These are phyloP conservation scores for Castanea crenata DNA, from an alignment of 306 rosid genomes.

Conservation along the genomic window DNA sequence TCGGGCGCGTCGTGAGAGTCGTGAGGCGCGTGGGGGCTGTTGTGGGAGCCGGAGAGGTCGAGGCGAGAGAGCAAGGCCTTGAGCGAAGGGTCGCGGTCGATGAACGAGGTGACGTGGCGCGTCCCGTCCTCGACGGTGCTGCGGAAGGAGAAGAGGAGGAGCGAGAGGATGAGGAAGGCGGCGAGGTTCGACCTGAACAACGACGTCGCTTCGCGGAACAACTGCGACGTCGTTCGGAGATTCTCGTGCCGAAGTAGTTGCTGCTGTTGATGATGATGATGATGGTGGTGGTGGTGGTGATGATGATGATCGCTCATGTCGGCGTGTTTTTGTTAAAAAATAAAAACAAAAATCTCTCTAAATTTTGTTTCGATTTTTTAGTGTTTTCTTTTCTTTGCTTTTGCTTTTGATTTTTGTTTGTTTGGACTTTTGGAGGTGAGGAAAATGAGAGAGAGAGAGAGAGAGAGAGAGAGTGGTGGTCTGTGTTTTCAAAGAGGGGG, in stretches of 20 bases:
- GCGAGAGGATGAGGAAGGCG: slow-evolving; percentile 75
- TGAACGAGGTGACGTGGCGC: slow-evolving; percentile 63
- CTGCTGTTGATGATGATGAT: too few relatives aligned
- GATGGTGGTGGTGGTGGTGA: too few relatives aligned
- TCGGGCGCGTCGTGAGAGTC: not conserved
- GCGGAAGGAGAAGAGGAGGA: slow-evolving; percentile 76
- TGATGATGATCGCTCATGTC: slow-evolving; percentile 36
- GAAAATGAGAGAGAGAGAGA: not conserved
- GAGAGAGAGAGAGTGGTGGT: slow-evolving; percentile 7
- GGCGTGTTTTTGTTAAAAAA: too few relatives aligned
- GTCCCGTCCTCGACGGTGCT: slow-evolving; percentile 67
- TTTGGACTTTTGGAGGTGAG: not conserved
- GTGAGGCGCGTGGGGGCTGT: not conserved
- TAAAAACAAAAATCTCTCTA: too few relatives aligned
- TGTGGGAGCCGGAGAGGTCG: slow-evolving; percentile 49
- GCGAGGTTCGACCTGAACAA: slow-evolving; percentile 48
- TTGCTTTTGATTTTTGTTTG: not conserved
- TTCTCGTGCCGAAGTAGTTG: slow-evolving; percentile 41
- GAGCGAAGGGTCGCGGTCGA: slow-evolving; percentile 85
- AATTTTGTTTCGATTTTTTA: too few relatives aligned
- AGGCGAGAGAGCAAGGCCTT: slow-evolving; percentile 71
- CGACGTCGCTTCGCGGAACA: slow-evolving; percentile 46
- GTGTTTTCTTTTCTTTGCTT: slow-evolving; percentile 21
- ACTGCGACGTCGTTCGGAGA: slow-evolving; percentile 56
- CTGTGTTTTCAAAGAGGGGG: too few relatives aligned